Percentiles rank a stretch among this genome's conserved stretches.
Conservation (phyloP, 176 grass and related monocot genomes). For the Echinochloa phyllopogon region DNA sequence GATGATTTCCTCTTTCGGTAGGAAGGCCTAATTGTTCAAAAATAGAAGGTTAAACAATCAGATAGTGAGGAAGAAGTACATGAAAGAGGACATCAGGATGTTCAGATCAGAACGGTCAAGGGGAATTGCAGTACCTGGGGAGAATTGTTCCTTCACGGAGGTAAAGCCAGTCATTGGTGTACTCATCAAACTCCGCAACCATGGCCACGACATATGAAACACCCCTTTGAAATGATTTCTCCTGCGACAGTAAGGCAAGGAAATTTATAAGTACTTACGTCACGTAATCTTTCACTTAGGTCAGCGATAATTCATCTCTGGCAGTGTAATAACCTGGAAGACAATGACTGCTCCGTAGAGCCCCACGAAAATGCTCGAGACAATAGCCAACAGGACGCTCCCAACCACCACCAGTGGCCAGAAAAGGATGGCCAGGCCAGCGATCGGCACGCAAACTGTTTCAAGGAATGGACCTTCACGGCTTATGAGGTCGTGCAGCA, state of each 20-base stretch:
- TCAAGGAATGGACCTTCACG: slow-evolving; percentile 89
- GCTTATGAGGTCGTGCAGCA: slow-evolving; percentile 87
- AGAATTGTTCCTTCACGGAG: slow-evolving; percentile 86
- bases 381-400: slow-evolving; percentile 71
- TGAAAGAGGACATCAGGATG: slow-evolving; percentile 14
- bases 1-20: slow-evolving; percentile 75
- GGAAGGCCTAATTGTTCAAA: slow-evolving; percentile 55
- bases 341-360: slow-evolving; percentile 89
- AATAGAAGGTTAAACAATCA: background rate
- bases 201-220: slow-evolving; percentile 83
- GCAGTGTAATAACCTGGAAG: slow-evolving; percentile 62
- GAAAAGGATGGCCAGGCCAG: slow-evolving; percentile 85
- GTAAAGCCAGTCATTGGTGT: slow-evolving; percentile 98
- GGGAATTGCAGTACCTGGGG: slow-evolving; percentile 62
- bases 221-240: slow-evolving; percentile 74
- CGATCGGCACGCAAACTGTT: slow-evolving; percentile 80
- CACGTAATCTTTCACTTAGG: background rate
- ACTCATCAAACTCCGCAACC: slow-evolving; percentile 94
- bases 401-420: slow-evolving; percentile 91
- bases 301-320: background rate
- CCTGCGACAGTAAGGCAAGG: slow-evolving; percentile 38
- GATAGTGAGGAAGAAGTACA: background rate
- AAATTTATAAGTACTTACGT: background rate
- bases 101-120: background rate
- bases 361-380: slow-evolving; percentile 94